phyloP scores from a whole-genome alignment of 228 moss, liverwort and hornwort genomes.

The Sphagnum magellanicum region DNA sequence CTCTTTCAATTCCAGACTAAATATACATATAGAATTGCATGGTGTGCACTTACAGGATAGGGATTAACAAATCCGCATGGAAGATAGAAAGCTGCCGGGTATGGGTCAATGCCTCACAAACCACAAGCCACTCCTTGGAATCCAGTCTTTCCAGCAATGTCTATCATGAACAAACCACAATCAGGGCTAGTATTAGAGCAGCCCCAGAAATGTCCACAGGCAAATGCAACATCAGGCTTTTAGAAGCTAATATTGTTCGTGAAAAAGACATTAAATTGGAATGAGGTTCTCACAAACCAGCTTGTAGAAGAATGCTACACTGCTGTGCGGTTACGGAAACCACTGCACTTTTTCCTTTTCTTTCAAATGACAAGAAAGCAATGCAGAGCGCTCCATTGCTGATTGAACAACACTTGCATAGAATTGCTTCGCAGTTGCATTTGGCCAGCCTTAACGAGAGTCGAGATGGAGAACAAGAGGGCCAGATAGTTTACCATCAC shows the following conservation, averaged over 20 bases:
- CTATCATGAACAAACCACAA: constrained; percentile 15
- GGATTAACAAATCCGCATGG: constrained; percentile 56
- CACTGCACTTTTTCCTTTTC: no score
- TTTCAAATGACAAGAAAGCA: no score
- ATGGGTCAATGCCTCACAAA: constrained; percentile 79
- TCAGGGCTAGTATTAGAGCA: neutral
- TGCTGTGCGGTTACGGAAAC: no score
- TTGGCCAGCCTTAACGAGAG: no score
- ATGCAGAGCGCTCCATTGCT: no score
- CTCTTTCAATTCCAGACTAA: neutral
- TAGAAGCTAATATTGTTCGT: no score
- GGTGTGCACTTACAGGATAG: constrained; percentile 45
- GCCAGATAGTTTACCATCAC: constrained; percentile 44
- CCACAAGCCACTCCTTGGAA: constrained; percentile 87
- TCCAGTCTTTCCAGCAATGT: constrained; percentile 77
- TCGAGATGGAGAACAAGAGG: neutral
- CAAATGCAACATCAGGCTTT: no score
- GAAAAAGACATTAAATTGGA: no score
- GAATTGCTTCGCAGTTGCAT: no score
- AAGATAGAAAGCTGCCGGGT: constrained; percentile 75
- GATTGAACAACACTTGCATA: no score
- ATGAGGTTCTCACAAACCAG: neutral
- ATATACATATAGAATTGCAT: neutral
- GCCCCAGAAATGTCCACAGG: no score
- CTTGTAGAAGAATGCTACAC: neutral